These are phyloP conservation scores for Gardenia jasminoides DNA, from an alignment of 257 asterid species.

Conservation along the genomic window DNA sequence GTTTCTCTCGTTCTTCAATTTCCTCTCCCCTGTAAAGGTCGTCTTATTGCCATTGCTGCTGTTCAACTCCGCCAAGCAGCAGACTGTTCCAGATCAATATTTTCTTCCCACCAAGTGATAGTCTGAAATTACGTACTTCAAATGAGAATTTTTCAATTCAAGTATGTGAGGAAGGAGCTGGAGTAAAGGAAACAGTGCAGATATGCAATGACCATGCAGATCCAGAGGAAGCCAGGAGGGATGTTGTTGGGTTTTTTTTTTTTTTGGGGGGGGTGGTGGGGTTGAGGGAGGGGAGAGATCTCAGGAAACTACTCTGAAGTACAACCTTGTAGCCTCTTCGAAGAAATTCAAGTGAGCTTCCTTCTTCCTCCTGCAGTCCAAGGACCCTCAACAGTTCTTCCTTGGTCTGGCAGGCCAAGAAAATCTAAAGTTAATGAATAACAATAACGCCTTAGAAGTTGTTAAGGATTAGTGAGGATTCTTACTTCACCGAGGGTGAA, in stretches of 20 bases:
- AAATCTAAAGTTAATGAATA: conserved; percentile 4
- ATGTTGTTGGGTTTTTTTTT: too few relatives aligned
- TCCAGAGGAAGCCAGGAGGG: too few relatives aligned
- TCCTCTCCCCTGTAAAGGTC: neutral
- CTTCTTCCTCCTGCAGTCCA: conserved; percentile 84
- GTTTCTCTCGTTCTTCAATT: conserved; percentile 2
- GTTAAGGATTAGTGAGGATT: conserved; percentile 10
- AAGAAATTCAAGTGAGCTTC: conserved; percentile 96
- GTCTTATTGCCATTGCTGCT: conserved; percentile 2
- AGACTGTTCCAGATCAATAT: conserved; percentile 60
- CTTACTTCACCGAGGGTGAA: conserved; percentile 84
- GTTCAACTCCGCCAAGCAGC: conserved; percentile 90
- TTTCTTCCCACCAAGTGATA: conserved; percentile 98
- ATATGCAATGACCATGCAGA: neutral
- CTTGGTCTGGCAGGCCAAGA: conserved; percentile 59
- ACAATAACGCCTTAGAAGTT: conserved; percentile 2
- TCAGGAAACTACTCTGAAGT: neutral
- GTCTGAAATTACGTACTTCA: conserved; percentile 41
- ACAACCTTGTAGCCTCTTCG: conserved; percentile 91
- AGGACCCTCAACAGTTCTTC: conserved; percentile 93
- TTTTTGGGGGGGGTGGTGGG: too few relatives aligned
- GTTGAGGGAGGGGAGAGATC: neutral
- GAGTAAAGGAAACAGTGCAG: neutral
- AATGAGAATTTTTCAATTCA: conserved; percentile 5
- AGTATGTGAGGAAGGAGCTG: neutral